Base-by-base conservation (phyloP, 768 basidiomycete genomes). In the Steccherinum ochraceum region DNA sequence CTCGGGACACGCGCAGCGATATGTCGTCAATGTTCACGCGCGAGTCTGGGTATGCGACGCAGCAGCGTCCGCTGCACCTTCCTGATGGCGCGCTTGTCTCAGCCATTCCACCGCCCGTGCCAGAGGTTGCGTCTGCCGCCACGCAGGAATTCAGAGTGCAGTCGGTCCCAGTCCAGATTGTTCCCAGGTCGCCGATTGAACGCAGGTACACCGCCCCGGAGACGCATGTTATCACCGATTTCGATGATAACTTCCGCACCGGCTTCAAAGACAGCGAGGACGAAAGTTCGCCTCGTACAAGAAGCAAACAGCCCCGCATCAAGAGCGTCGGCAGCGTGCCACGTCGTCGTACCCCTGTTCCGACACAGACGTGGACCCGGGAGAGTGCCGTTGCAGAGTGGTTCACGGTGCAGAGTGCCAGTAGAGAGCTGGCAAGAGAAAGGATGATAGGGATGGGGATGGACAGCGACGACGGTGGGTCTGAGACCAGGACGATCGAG, bases 291-390 rank as follows among this genome's bases (percentile, higher is more conserved):
- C 30, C 30, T 35, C 30, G 30, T 7, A 7, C 30, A 35, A 16
- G 16, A 16, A 35, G 16, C 7, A 35, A 16, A 35, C 7, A 7
- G 30, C 7, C 30, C 7, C 46, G 57, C 3, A 45, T 58, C 30
- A 55, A 55, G 51, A 58, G 57, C 24, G 40, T 55, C 20, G 57
- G 57, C 3, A 50, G 41, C n/a, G 57, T 40, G 5, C 51, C 57
- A 2, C 35, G 45, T 7, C 45, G 46, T 21, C 23, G 47, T 24
- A 58, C 57, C 24, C 56, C 56, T 1, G 50, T 49, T 19, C 56
- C 56, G 2, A 49, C 56, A 13, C 12, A 20, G 46, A 47, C 45
- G 27, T 23, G 18, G 45, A 51, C 43, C 7, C 24, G 51, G 1
- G 57, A 45, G 18, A 55, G 54, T 24, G 24, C 54, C 16, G 55